Evolutionary conservation across 2,329 filamentous ascomycete genomes (phyloP).

Genomic region (Fusarium udum): DNA sequence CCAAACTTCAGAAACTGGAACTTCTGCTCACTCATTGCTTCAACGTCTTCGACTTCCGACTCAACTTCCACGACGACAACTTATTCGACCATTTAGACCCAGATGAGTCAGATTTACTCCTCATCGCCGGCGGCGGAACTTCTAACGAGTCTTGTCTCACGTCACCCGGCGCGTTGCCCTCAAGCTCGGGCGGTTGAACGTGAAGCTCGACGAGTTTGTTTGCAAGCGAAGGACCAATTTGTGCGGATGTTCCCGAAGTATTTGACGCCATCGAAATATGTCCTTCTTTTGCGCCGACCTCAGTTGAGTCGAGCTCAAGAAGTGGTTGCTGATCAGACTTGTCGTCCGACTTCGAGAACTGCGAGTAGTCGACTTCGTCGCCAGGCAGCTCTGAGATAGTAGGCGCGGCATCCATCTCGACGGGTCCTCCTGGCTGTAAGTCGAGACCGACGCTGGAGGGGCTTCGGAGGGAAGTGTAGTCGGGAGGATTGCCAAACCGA

Average conservation of each 20-base stretch:
- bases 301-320: constrained; percentile 27
- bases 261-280: background rate
- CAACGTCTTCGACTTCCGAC: constrained; percentile 30
- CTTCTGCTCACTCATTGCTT: constrained; percentile 8
- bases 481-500: constrained; percentile 26
- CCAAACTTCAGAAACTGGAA: background rate
- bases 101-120: constrained; percentile 14
- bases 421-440: background rate
- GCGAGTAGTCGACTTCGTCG: background rate
- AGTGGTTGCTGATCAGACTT: background rate
- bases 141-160: no score
- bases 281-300: background rate
- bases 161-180: constrained; percentile 15
- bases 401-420: constrained; percentile 8
- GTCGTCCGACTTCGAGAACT: background rate
- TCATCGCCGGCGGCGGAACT: background rate
- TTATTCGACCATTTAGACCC: constrained; percentile 29
- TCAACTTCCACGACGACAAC: constrained; percentile 37
- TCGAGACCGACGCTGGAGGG: constrained; percentile 22
- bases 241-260: background rate
- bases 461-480: constrained; percentile 23
- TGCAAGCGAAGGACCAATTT: background rate
- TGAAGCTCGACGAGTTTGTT: constrained; percentile 20
- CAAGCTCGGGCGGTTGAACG: constrained; percentile 32
- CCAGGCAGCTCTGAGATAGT: constrained; percentile 26